Conservation (phyloP, 2,329 filamentous ascomycete genomes). For the Colletotrichum sansevieriae region DNA sequence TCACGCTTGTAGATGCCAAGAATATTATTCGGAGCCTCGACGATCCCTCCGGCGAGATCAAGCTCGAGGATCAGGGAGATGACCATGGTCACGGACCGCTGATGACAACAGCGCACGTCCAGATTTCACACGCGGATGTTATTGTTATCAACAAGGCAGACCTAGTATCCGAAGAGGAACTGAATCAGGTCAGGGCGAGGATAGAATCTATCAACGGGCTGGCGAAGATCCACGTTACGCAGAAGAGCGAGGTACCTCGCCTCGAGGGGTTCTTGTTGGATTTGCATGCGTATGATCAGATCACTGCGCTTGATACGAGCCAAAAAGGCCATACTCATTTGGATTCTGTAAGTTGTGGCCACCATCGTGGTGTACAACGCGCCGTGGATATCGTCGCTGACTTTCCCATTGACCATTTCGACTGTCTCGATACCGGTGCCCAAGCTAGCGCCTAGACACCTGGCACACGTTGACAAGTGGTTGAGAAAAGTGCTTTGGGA, state of each 20-base stretch:
- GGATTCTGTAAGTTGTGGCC: conserved; percentile 75
- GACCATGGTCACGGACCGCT: conserved; percentile 71
- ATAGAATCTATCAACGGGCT: conserved; percentile 90
- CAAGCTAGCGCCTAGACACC: conserved; percentile 66
- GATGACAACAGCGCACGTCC: conserved; percentile 92
- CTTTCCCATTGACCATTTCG: conserved; percentile 77
- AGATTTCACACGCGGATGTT: conserved; percentile 97
- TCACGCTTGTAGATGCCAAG: conserved; percentile 94
- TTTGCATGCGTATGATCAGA: conserved; percentile 90
- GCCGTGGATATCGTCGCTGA: conserved; percentile 43
- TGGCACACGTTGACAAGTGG: conserved; percentile 82
- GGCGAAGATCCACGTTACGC: conserved; percentile 85
- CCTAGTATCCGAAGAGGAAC: conserved; percentile 77
- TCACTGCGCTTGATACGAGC: conserved; percentile 78
- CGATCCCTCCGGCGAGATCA: conserved; percentile 70
- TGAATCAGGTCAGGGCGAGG: conserved; percentile 76
- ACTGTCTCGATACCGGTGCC: conserved; percentile 81
- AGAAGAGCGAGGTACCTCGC: conserved; percentile 82
- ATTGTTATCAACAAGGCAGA: conserved; percentile 95
- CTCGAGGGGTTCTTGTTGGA: conserved; percentile 91
- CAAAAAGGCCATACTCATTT: conserved; percentile 89
- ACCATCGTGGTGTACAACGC: neutral
- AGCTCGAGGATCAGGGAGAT: conserved; percentile 49
- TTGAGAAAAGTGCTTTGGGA: conserved; percentile 90
- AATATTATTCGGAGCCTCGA: conserved; percentile 89